Conservation (phyloP, 345 rosid species). For the Abelmoschus esculentus region DNA sequence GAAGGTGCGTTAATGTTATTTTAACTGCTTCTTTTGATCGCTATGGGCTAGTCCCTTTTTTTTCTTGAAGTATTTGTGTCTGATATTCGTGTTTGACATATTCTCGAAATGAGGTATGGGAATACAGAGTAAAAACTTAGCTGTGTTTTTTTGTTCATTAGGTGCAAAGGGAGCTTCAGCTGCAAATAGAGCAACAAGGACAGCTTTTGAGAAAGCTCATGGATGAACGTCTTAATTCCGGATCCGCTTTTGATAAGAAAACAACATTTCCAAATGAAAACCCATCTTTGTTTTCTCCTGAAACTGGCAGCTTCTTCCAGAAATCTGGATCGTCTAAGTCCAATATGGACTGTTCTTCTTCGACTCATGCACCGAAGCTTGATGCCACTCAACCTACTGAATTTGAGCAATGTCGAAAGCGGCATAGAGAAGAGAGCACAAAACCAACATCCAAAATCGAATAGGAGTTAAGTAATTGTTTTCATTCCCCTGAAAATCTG, state of each 20-base stretch:
- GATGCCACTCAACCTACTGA: background rate
- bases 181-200: slow-evolving; percentile 23
- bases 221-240: slow-evolving; percentile 21
- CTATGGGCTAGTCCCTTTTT: background rate
- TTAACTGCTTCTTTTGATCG: background rate
- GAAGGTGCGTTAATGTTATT: slow-evolving; percentile 9
- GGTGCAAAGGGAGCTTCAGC: slow-evolving; percentile 28
- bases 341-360: background rate
- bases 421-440: background rate
- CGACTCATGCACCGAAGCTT: background rate
- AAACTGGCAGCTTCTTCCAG: background rate
- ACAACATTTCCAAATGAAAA: background rate
- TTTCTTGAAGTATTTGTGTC: background rate
- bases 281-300: background rate
- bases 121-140: too few relatives aligned
- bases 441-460: background rate
- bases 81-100: background rate
- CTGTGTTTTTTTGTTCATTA: background rate
- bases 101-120: background rate
- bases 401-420: background rate
- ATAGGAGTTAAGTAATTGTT: background rate
- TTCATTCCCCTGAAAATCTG: background rate
- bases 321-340: background rate
- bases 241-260: background rate
- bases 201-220: slow-evolving; percentile 24